Percentiles rank a stretch among this genome's conserved stretches.
phyloP scores from a whole-genome alignment of 768 basidiomycete genomes.

The Suillus discolor region DNA sequence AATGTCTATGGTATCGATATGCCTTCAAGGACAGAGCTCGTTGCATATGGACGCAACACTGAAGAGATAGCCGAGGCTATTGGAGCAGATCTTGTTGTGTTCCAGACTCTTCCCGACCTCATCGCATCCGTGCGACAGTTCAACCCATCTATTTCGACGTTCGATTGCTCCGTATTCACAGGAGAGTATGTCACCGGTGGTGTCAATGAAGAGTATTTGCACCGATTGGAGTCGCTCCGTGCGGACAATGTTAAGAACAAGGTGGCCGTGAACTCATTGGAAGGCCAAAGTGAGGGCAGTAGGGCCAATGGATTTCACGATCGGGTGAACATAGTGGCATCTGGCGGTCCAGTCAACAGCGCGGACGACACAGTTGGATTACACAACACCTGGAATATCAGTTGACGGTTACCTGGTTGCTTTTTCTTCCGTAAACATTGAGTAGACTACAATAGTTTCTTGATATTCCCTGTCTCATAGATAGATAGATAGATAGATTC shows the following conservation, averaged over 20 bases:
- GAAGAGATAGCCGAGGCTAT: conserved; percentile 77
- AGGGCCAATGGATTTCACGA: conserved; percentile 19
- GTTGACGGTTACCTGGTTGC: conserved; percentile 20
- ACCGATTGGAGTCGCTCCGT: conserved; percentile 70
- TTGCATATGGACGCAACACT: conserved; percentile 77
- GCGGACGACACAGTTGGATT: conserved; percentile 79
- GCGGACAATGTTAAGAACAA: conserved; percentile 80
- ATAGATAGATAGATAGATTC: not conserved
- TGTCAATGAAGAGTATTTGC: conserved; percentile 81
- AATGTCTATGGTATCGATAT: conserved; percentile 99
- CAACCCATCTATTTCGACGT: conserved; percentile 72
- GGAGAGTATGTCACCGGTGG: conserved; percentile 97
- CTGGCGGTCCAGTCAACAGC: conserved; percentile 55
- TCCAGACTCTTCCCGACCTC: conserved; percentile 90
- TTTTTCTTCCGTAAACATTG: too few species aligned
- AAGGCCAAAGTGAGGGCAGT: conserved; percentile 35
- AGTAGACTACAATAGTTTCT: not conserved
- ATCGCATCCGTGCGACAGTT: conserved; percentile 82
- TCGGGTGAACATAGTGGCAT: conserved; percentile 27
- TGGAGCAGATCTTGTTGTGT: conserved; percentile 94
- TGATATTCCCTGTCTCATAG: not conserved
- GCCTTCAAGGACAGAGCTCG: conserved; percentile 93
- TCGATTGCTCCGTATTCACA: conserved; percentile 98
- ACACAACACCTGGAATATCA: conserved; percentile 67
- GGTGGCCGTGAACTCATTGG: conserved; percentile 23